Evolutionary conservation across 2,329 filamentous ascomycete genomes (phyloP), one percentile per base, ranked within the genome.

Genomic region (Graphilbum fragrans): DNA sequence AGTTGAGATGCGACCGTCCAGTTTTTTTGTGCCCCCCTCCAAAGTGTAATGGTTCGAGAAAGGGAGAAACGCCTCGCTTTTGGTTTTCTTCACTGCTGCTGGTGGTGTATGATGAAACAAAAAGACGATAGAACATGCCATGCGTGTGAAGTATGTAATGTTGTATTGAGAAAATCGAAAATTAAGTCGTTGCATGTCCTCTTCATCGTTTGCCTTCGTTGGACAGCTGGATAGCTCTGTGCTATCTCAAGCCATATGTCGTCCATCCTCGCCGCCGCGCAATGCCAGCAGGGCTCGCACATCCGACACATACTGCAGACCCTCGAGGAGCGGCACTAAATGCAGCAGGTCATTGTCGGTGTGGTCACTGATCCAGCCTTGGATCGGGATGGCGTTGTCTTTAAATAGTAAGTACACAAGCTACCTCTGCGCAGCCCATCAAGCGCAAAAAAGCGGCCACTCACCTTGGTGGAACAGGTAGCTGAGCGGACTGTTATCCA

Each of bases 361-460:
- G 19, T 92, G 92, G 64, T 98, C 92, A 60, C 82, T 94, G 64
- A 98, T 96, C 92, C 92, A 98, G 56, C 92, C 92, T 66, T 96
- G 90, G 57, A 98, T 96, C 3, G 92, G 92, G 55, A 98, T 95
- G 39, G 92, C 92, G 65, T 98, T 98, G 61, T 98, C 92, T 98
- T 55, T 6, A n/a, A n/a, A 18, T 33, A 11, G 16, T 2, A 36
- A 37, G 34, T 21, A 22, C 18, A 33, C 6, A 7, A 17, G 4
- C 16, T 17, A 35, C n/a, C n/a, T n/a, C n/a, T n/a, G n/a, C n/a
- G n/a, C n/a, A n/a, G n/a, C n/a, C n/a, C n/a, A n/a, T n/a, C n/a
- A n/a, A n/a, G n/a, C n/a, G n/a, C n/a, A n/a, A n/a, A n/a, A n/a
- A n/a, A n/a, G n/a, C n/a, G n/a, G n/a, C n/a, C n/a, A 57, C 74